These are phyloP conservation scores for Pichiaceae sp. DNA, from an alignment of 1,139 yeast species.

Conservation along the genomic window DNA sequence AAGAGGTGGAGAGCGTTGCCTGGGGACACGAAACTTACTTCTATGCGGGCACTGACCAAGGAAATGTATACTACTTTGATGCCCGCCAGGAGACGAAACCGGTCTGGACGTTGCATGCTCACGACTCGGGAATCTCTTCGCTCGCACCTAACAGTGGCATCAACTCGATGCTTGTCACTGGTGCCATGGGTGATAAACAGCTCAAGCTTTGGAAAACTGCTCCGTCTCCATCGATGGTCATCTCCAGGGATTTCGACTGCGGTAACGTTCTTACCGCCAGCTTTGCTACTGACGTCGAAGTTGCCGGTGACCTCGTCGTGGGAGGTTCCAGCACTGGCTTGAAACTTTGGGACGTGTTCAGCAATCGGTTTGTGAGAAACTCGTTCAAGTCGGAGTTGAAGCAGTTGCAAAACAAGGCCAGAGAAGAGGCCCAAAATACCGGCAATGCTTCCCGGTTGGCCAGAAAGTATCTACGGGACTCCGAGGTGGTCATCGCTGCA, in stretches of 20 bases:
- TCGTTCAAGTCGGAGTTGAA: slow-evolving; percentile 54
- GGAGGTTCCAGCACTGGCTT: slow-evolving; percentile 78
- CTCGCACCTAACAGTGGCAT: slow-evolving; percentile 61
- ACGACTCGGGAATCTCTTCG: slow-evolving; percentile 86
- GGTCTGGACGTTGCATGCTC: slow-evolving; percentile 95
- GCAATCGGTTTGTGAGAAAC: slow-evolving; percentile 70
- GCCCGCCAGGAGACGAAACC: slow-evolving; percentile 62
- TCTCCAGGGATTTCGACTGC: slow-evolving; percentile 87
- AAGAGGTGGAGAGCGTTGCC: slow-evolving; percentile 76
- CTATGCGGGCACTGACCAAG: slow-evolving; percentile 88
- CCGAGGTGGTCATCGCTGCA: slow-evolving; percentile 51
- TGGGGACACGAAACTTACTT: slow-evolving; percentile 69
- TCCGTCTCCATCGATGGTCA: slow-evolving; percentile 69
- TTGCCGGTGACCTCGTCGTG: slow-evolving; percentile 72
- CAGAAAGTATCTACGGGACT: slow-evolving; percentile 45
- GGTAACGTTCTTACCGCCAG: slow-evolving; percentile 83
- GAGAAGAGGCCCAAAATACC: slow-evolving; percentile 40
- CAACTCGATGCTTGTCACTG: slow-evolving; percentile 73
- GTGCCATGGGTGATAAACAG: slow-evolving; percentile 85
- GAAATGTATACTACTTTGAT: slow-evolving; percentile 85
- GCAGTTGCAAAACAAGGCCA: slow-evolving; percentile 46
- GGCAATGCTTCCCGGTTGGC: slow-evolving; percentile 69
- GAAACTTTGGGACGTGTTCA: slow-evolving; percentile 88
- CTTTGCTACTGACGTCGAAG: slow-evolving; percentile 84
- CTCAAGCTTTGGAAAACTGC: slow-evolving; percentile 81